A percentile compares a stretch with the other conserved stretches of the same genome.
These are phyloP conservation scores for Crithidia sp. DNA, from an alignment of 208 protist genomes.

Conservation along the genomic window DNA sequence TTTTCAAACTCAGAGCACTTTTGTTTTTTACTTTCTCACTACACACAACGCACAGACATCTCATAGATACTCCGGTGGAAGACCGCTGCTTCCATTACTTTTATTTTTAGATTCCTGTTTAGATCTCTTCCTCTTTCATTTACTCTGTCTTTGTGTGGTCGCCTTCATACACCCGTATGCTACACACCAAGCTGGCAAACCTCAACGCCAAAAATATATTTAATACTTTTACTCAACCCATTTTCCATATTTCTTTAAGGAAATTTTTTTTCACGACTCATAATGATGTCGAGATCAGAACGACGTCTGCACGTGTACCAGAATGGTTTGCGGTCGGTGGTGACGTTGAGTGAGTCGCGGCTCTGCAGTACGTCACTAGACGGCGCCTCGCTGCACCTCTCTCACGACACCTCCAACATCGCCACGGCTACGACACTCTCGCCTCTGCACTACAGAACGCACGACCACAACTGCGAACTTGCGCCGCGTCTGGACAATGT, in stretches of 20 bases:
- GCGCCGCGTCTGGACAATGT: no score
- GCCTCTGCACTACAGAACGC: no score
- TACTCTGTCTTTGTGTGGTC: neutral
- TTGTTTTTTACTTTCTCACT: no score
- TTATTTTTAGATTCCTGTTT: no score
- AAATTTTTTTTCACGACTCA: neutral
- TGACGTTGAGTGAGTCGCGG: conserved; percentile 12
- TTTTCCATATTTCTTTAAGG: neutral
- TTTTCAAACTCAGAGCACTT: no score
- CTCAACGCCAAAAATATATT: neutral
- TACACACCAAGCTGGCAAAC: no score
- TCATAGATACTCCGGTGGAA: no score
- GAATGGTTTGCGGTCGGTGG: conserved; percentile 20
- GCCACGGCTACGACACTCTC: neutral
- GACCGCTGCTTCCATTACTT: no score
- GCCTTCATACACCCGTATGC: no score
- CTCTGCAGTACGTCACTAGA: neutral
- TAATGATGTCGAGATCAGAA: neutral
- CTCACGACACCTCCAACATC: neutral
- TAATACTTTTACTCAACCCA: neutral
- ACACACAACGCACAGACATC: no score
- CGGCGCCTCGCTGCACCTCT: neutral
- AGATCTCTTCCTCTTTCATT: neutral
- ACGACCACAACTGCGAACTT: no score
- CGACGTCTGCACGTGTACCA: conserved; percentile 29